Percentiles rank a stretch among this genome's conserved stretches.
phyloP scores from a whole-genome alignment of 2,329 filamentous ascomycete genomes.

The Penicillium crustosum region DNA sequence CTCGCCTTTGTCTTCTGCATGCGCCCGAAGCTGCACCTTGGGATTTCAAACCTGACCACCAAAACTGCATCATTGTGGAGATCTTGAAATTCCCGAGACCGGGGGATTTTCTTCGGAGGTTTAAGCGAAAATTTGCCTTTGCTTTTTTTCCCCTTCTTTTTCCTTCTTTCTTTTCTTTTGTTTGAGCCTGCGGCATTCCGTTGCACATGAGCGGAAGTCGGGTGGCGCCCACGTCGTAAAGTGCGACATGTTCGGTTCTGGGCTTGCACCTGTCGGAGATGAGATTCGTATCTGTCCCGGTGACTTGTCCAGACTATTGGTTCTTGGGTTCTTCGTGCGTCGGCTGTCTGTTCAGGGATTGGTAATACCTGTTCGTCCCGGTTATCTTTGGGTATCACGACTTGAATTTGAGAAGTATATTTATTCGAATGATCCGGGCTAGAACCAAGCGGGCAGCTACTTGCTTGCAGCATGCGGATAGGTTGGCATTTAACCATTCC shows the following conservation, averaged over 20 bases:
- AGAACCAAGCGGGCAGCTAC: not conserved
- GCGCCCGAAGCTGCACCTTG: not conserved
- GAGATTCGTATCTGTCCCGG: not conserved
- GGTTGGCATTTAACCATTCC: not conserved
- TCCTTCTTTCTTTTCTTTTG: not conserved
- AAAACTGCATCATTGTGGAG: not conserved
- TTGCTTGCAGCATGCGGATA: not conserved
- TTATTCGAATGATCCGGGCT: not conserved
- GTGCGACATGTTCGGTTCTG: not conserved
- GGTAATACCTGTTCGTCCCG: not conserved
- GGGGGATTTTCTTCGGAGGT: conserved; percentile 5
- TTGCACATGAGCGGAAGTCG: not conserved
- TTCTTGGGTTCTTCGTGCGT: not conserved
- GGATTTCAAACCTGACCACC: not conserved
- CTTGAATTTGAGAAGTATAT: not conserved
- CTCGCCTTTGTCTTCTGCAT: not conserved
- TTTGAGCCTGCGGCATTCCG: not conserved
- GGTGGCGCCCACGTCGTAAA: conserved; percentile 4
- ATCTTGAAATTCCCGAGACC: not conserved
- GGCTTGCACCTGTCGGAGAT: conserved; percentile 4
- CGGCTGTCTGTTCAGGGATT: not conserved
- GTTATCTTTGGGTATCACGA: not conserved
- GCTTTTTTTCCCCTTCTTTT: not conserved
- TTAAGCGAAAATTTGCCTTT: not conserved
- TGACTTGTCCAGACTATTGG: not conserved